Evolutionary conservation across 1,139 yeast genomes (phyloP), one percentile per base, ranked within the genome.

Genomic region (Kodamaea arcana): DNA sequence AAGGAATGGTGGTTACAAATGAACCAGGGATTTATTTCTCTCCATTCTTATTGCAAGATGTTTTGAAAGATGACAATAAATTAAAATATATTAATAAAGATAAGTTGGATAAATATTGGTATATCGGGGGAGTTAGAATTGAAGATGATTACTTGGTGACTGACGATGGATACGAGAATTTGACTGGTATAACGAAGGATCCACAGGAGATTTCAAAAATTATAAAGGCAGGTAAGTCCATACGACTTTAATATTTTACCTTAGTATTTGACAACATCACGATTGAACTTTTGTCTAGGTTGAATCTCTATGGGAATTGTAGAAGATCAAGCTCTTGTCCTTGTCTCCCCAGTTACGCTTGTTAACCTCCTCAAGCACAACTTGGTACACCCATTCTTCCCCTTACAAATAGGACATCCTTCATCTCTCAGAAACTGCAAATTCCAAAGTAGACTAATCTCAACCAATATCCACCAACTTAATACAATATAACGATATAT

Each of bases 1-100:
- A 70, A 34, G 84, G 86, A n/a, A 87, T 90, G 95, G 92, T 85
- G 16, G 74, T 92, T 5, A 92, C 98, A 1, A 87, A 90, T 47
- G 98, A 92, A 58, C 98, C 98, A 3, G 98, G 98, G 26, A 73
- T 83, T 43, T 92, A 92, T 58, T 92, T 92, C 62, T 84, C 92
- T 34, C 86, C 90, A 27, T 85, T 80, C 51, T 66, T 90, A 51
- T 69, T 92, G 34, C 78, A 83, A 39, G 78, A 82, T 24, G 75
- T 77, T 3, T 62, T 84, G 47, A 66, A 76, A 37, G 75, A 80
- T 45, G 75, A 78, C 3, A 61, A 66, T 24, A 77, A 78, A 49
- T 52, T 67, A 27, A 78, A 78, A 51, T 86, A 64, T 57, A 81
- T 92, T 41, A 71, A 87, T 52, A 58, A 60, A 45, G 78, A 75